Evolutionary conservation across 1,139 yeast genomes (phyloP), one percentile per base, ranked within the genome.

Genomic region (Debaryomycetaceae sp.): DNA sequence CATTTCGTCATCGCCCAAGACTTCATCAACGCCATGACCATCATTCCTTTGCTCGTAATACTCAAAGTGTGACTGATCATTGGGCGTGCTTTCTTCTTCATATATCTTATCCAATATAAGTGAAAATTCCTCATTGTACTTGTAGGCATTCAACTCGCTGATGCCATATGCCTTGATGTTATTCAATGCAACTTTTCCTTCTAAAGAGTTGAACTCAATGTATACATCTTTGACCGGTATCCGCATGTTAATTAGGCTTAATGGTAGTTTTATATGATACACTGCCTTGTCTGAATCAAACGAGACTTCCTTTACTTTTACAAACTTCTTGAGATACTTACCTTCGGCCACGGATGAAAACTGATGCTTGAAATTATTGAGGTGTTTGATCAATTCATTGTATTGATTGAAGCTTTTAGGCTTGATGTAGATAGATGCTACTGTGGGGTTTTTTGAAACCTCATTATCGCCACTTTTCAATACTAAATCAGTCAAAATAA

Each of bases 121-220:
- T 6, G 60, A 60, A 40, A 67, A 56, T 34, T 65, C 63, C 34
- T 63, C 55, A 22, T 48, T 49, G 44, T 63, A 61, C 45, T 59
- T 64, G 45, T 59, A 60, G 9, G 70, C 56, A 46, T 63, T 56
- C 38, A 56, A 54, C 46, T 70, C 75, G 39, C 64, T 63, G 20
- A 72, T 62, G 3, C 79, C 79, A 49, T 66, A 72, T 0, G 65
- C 74, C 51, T 69, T 65, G 30, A 73, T 38, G 41, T 59, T 62
- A 38, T 51, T 59, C 39, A 71, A 50, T 9, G 63, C 65, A n/a
- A 65, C 55, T 5, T 42, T 40, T 1, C 60, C 55, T 5, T 54
- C 49, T 17, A 47, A 48, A 4, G 63, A 50, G 31, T 49, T 54
- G 30, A 75, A 56, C 45, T 70, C 70, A 24, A 75, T 39, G 53